Evolutionary conservation across 805 yeast species (phyloP), one percentile per base, ranked within the genome.

Genomic region (Citeromyces matritensis): DNA sequence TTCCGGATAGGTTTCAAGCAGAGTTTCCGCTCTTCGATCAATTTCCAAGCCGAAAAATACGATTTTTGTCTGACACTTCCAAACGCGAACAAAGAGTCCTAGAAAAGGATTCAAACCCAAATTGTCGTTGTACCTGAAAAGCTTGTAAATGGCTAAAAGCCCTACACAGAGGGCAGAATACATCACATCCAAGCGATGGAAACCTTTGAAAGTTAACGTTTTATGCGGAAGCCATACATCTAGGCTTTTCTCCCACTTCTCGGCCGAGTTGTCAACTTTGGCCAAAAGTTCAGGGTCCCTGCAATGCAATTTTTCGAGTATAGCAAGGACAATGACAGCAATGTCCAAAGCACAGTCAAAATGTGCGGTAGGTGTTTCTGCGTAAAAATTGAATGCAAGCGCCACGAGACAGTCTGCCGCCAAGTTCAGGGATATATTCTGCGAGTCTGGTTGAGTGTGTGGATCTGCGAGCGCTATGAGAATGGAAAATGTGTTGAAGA

Each of bases 61-160:
- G 3, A 73, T 60, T 36, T 63, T 63, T 2, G 85, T 74, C 41
- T 72, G 69, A 27, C 68, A 62, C 41, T 75, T 73, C 88, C 91
- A 80, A 5, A 70, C 44, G 30, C 69, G 67, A 7, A 76, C 51
- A 37, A 73, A 65, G 30, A 62, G 58, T 13, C 66, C 65, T 30
- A 72, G 44, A 42, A 74, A 80, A 13, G 91, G 91, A 42, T 76
- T 76, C 31, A 69, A 39, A 13, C 64, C 58, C 5, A 66, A 42
- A 36, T 62, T 65, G 30, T 54, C 53, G 8, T 46, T 47, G 21
- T 41, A 38, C 5, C 43, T 44, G 41, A 59, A 63, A 5, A 68
- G 38, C 37, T 64, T 66, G 42, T 57, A 54, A 21, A 70, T 63
- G 4, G 62, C 47, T 31, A 58, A 57, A 2, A 65, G 52, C 2